Evolutionary conservation across 2,329 filamentous ascomycete genomes (phyloP), one percentile per base, ranked within the genome.

Genomic region (Trichoderma gracile): DNA sequence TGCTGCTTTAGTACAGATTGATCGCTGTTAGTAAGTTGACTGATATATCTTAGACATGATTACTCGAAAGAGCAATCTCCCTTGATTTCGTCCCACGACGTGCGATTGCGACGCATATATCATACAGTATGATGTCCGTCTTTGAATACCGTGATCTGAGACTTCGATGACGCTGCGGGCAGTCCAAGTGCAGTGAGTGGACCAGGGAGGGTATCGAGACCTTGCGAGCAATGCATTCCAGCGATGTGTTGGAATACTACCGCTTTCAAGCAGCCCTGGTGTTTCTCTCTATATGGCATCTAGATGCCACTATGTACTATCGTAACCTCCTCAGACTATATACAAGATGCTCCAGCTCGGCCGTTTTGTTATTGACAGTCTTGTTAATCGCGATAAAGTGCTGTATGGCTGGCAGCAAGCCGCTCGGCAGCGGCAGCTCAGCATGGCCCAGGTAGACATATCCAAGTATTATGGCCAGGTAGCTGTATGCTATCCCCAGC

Each of bases 401-500:
- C 47, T 46, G 57, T 9, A 65, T 65, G 27, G 55, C 47, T 15
- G 45, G 54, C 77, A 62, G 25, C 19, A 62, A 54, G 59, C 59
- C 59, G 6, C 19, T 53, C 38, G 49, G 30, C 19, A 46, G 38
- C 6, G 49, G 27, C n/a, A 62, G 47, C n/a, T 45, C 40, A 7
- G 49, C 21, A 17, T 62, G 59, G 27, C 59, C 59, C 30, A 95
- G 80, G 69, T 88, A 93, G 25, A 97, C 79, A 69, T 93, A 95
- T 19, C 92, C 92, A 2, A 98, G 82, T 6, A 97, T 81, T 15
- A 97, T 88, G 0, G 92, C 88, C 25, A 97, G 81, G 74, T 97
- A 97, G 17, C 92, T 93, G 74, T 94, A 87, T 1, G 90, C 89
- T 30, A 98, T 92, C 69, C 93, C 92, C 57, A 90, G 83, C 66